Percentiles rank a stretch among this genome's conserved stretches.
These are phyloP conservation scores for Striga hermonthica DNA, from an alignment of 305 asterid species.

Conservation along the genomic window DNA sequence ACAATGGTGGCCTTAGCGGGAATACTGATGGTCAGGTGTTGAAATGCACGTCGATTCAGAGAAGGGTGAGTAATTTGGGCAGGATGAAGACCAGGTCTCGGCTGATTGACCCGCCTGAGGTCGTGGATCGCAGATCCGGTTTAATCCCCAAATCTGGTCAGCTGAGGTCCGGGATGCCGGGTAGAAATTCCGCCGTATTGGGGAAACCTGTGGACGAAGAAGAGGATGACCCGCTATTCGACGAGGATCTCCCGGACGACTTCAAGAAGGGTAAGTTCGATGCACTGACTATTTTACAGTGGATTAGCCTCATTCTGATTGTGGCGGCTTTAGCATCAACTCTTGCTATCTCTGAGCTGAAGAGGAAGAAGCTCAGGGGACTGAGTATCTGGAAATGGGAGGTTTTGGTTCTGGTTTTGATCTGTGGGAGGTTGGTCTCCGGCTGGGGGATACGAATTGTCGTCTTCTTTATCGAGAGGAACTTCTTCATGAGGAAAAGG, in stretches of 20 bases:
- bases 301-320: constrained; percentile 58
- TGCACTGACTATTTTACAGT: constrained; percentile 44
- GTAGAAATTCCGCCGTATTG: constrained; percentile 41
- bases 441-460: constrained; percentile 68
- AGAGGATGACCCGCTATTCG: constrained; percentile 64
- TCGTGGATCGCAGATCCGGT: constrained; percentile 41
- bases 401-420: constrained; percentile 62
- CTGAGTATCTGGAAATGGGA: constrained; percentile 80
- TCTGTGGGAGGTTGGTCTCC: constrained; percentile 77
- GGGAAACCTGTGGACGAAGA: constrained; percentile 45
- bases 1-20: background rate
- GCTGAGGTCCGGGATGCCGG: constrained; percentile 40
- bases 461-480: constrained; percentile 70
- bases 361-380: constrained; percentile 42
- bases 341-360: constrained; percentile 35
- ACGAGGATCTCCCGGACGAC: constrained; percentile 70
- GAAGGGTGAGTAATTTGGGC: constrained; percentile 49
- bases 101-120: constrained; percentile 64
- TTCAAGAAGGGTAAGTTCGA: constrained; percentile 39
- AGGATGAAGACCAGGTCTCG: constrained; percentile 72
- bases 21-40: constrained; percentile 47
- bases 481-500: constrained; percentile 63
- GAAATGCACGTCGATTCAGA: constrained; percentile 60
- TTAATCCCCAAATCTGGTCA: constrained; percentile 43
- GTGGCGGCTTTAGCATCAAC: constrained; percentile 49